Percentiles rank a stretch among this genome's conserved stretches.
phyloP scores from a whole-genome alignment of 805 yeast species.

The Citeromyces matritensis region DNA sequence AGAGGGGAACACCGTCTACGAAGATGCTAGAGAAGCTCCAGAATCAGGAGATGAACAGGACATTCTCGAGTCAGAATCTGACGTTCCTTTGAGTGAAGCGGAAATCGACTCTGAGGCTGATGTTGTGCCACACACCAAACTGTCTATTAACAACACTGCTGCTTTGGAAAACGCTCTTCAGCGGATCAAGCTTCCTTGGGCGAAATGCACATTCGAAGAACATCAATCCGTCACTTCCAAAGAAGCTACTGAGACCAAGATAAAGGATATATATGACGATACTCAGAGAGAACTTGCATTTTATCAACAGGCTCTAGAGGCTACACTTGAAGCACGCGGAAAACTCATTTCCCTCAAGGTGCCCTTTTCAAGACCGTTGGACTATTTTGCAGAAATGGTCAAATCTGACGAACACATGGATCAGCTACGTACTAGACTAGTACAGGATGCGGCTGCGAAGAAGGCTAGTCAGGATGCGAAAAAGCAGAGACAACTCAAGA shows the following conservation, averaged over 20 bases:
- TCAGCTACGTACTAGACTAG: constrained; percentile 65
- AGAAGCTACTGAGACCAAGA: constrained; percentile 43
- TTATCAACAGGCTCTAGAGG: constrained; percentile 84
- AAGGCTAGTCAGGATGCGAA: constrained; percentile 88
- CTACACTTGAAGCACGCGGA: constrained; percentile 60
- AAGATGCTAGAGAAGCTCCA: constrained; percentile 26
- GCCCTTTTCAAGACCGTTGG: constrained; percentile 86
- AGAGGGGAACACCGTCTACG: constrained; percentile 13
- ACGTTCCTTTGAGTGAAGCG: constrained; percentile 78
- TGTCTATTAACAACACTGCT: constrained; percentile 76
- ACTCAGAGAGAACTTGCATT: constrained; percentile 92
- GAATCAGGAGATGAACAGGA: constrained; percentile 36
- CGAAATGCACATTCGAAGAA: constrained; percentile 63
- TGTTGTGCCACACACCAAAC: constrained; percentile 80
- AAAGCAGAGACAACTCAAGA: constrained; percentile 88
- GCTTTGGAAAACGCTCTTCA: constrained; percentile 63
- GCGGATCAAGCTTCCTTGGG: constrained; percentile 51
- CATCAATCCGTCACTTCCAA: constrained; percentile 61
- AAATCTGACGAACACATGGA: constrained; percentile 98
- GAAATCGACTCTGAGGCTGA: constrained; percentile 93
- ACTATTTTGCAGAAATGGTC: constrained; percentile 97
- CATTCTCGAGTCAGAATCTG: constrained; percentile 62
- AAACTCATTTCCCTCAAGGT: constrained; percentile 55
- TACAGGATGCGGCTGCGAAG: constrained; percentile 64
- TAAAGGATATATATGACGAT: constrained; percentile 86